These are phyloP conservation scores for Rhododendron henanense DNA, from an alignment of 148 eudicot genomes.

Conservation along the genomic window DNA sequence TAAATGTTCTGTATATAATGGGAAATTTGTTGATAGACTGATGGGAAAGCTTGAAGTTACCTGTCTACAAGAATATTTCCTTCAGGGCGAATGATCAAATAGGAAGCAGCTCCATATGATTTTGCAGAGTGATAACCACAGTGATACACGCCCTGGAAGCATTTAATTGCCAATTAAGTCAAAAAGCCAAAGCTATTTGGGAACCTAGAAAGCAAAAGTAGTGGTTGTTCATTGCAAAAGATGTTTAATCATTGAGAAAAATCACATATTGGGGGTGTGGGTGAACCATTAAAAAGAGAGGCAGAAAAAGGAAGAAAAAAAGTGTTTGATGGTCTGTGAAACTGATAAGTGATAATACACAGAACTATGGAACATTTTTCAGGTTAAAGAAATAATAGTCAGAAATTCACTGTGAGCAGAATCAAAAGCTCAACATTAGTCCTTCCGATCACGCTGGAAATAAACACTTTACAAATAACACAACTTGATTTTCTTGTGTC, in stretches of 20 bases:
- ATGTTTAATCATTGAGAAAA: background rate
- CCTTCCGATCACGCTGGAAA: background rate
- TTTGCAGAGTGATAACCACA: constrained; percentile 58
- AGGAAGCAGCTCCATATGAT: constrained; percentile 51
- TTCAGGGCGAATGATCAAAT: constrained; percentile 37
- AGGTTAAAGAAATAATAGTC: background rate
- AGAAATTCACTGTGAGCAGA: background rate
- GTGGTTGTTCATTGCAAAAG: background rate
- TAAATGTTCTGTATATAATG: background rate
- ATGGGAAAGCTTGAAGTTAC: constrained; percentile 15
- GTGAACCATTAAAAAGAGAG: background rate
- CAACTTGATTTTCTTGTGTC: background rate
- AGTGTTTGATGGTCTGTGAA: background rate
- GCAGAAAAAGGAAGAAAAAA: background rate
- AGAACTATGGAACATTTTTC: background rate
- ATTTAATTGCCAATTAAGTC: background rate
- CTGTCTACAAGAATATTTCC: constrained; percentile 56
- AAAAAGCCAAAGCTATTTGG: background rate
- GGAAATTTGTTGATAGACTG: background rate
- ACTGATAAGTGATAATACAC: background rate
- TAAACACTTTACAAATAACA: background rate
- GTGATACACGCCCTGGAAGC: constrained; percentile 41
- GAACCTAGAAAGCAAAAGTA: background rate
- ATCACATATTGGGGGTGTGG: background rate
- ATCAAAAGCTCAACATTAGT: background rate